phyloP scores from a whole-genome alignment of 2,329 filamentous ascomycete genomes.

The Arthroderma sp. region DNA sequence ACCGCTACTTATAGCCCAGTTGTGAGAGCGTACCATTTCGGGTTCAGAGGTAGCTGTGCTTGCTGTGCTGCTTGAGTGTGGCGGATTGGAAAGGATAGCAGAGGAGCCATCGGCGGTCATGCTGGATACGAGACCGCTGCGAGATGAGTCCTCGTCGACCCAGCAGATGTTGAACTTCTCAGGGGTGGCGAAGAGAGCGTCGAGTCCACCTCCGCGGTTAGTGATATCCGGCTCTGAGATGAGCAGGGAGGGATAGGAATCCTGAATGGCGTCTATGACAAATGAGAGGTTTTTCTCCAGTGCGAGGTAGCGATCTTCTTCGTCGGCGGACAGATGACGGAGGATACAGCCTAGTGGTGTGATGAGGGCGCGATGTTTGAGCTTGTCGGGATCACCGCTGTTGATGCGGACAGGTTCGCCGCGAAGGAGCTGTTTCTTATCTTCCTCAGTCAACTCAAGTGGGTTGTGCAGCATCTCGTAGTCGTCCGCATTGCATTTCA shows the following conservation, averaged over 20 bases:
- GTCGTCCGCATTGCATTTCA: constrained; percentile 32
- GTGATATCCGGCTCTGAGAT: constrained; percentile 32
- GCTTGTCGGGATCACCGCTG: constrained; percentile 20
- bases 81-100: constrained; percentile 14
- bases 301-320: constrained; percentile 36
- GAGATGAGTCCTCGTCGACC: constrained; percentile 28
- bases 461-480: constrained; percentile 31
- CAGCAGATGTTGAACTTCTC: constrained; percentile 37
- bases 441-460: constrained; percentile 31
- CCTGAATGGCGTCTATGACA: constrained; percentile 25
- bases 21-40: constrained; percentile 27
- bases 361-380: constrained; percentile 35
- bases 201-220: constrained; percentile 35
- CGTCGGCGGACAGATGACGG: constrained; percentile 34
- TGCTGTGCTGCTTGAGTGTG: constrained; percentile 19
- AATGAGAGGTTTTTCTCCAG: constrained; percentile 30
- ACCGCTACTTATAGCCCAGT: constrained; percentile 6
- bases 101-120: constrained; percentile 17
- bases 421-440: constrained; percentile 31
- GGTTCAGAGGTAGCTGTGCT: constrained; percentile 24
- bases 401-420: constrained; percentile 33
- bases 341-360: constrained; percentile 36
- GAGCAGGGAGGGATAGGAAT: constrained; percentile 26
- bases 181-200: constrained; percentile 34
- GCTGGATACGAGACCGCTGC: constrained; percentile 19